phyloP scores from a whole-genome alignment of 192 early-diverging fungal species.

The Dimargaris xerosporica region DNA sequence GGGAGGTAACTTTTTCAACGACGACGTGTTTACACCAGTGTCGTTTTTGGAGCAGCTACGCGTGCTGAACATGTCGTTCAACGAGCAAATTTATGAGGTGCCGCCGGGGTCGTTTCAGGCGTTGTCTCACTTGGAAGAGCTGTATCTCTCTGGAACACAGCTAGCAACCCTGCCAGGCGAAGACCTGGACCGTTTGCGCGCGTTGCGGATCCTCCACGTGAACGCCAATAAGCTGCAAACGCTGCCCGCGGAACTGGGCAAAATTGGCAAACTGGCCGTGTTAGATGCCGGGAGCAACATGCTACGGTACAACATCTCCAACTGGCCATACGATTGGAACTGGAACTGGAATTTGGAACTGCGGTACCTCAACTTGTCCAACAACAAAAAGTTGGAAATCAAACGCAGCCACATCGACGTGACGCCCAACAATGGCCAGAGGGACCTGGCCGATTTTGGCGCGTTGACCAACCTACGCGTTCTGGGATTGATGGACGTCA shows the following conservation, averaged over 20 bases:
- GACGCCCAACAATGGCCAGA: constrained; percentile 19
- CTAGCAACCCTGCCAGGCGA: constrained; percentile 71
- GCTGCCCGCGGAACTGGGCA: constrained; percentile 80
- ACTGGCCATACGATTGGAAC: constrained; percentile 95
- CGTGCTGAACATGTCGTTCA: constrained; percentile 67
- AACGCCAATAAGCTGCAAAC: constrained; percentile 85
- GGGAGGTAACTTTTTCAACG: constrained; percentile 71
- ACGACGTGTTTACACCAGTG: constrained; percentile 63
- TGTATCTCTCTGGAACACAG: constrained; percentile 75
- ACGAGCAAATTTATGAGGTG: constrained; percentile 65
- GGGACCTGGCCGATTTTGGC: constrained; percentile 60
- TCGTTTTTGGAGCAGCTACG: constrained; percentile 55
- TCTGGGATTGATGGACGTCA: constrained; percentile 83
- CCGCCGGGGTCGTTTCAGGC: constrained; percentile 56
- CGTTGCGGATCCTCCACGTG: constrained; percentile 57
- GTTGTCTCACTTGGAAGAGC: constrained; percentile 50
- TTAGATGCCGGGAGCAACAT: constrained; percentile 78
- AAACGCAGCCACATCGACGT: constrained; percentile 42
- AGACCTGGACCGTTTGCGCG: constrained; percentile 57
- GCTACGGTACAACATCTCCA: constrained; percentile 84
- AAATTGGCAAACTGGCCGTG: constrained; percentile 58
- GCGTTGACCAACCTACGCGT: constrained; percentile 61
- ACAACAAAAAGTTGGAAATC: constrained; percentile 80
- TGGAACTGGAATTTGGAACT: constrained; percentile 90
- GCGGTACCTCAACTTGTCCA: constrained; percentile 78